Base-by-base conservation (phyloP, 352 stramenopile genomes). In the Globisporangium lucens region DNA sequence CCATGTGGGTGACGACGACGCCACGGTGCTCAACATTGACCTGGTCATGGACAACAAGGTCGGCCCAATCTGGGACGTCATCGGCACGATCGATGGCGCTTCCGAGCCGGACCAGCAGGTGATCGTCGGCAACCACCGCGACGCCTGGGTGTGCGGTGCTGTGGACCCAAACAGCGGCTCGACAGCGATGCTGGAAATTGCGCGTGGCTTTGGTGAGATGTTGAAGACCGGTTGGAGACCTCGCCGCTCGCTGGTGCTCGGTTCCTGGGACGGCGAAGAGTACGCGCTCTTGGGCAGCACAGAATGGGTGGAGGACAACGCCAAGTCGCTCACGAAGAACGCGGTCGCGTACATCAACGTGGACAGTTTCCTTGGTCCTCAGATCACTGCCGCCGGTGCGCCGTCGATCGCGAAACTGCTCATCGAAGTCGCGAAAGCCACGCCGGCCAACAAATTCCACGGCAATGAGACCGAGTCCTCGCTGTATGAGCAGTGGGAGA, bases 121-220 rank as follows among this genome's bases (percentile, higher is more conserved):
- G 15, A 36, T 97, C n/a, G 78, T 97, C 38, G 89, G 90, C 41
- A 98, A 97, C 72, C 92, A 97, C 68, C 85, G 92, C 27, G 92
- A 98, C 69, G 91, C 90, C 5, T 98, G 92, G 92, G 88, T 97
- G 0, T 96, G 89, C 62, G 90, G 89, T 12, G 90, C 89, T 0
- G 83, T 89, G 20, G 90, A 97, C 66, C 92, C 92, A 12, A 93
- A 91, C 27, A 92, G 78, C 27, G 92, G 77, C 9, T 97, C 90
- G 8, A 76, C 88, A 4, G 71, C 77, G 2, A 75, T 97, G 72
- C 65, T 97, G 2, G 92, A 98, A 75, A 82, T 97, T 24, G 92
- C 89, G 22, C 85, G 79, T 15, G 75, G 76, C 33, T 67, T 96
- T 5, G 87, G 89, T 8, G 66, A 81, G 29, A 66, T 98, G 43